Base-by-base conservation (phyloP, 1,284 basidiomycete genomes). In the Melampsora americana region DNA sequence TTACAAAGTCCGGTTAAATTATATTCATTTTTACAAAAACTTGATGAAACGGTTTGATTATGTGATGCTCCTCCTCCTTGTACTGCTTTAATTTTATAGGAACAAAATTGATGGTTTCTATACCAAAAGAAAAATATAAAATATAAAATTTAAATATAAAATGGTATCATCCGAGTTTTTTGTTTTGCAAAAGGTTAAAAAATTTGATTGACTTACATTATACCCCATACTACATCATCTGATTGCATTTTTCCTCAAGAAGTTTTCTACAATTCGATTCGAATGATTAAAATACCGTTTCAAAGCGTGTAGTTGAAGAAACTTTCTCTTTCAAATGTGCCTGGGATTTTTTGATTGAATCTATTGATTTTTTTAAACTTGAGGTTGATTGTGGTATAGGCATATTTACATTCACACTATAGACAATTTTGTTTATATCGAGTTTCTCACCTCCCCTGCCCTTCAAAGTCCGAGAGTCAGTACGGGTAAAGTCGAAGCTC, bases 1-100 rank as follows among this genome's bases (percentile, higher is more conserved):
- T 90, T 94, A 85, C 96, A 99, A 80, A 98, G 87, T n/a, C 96
- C 96, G 0, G 95, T 96, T 46, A 97, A 89, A 84, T 99, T 99
- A 86, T 96, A 98, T 84, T 97, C 94, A 84, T 99, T 99, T 68
- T 95, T 87, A 85, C 96, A 99, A 85, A 99, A 98, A 82, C 96
- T 98, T 84, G 96, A 94, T 0, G 92, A 95, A 0, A 89, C 86
- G 0, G 94, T 93, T 84, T 93, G 95, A 82, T 11, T 66, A 76
- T 62, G 59, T 67, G 68, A 48, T 78, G 48, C 67, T 61, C 76
- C 23, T 26, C 39, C 23, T 73, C 26, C 67, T 74, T 53, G 75
- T 68, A 26, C 46, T n/a, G 23, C 48, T 46, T 5, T 65, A 30
- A 97, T 93, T 90, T 95, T 96, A 84, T 95, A 97, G 0, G 93